phyloP scores from a whole-genome alignment of 805 yeast genomes.

The Priceomyces melissophilus region DNA sequence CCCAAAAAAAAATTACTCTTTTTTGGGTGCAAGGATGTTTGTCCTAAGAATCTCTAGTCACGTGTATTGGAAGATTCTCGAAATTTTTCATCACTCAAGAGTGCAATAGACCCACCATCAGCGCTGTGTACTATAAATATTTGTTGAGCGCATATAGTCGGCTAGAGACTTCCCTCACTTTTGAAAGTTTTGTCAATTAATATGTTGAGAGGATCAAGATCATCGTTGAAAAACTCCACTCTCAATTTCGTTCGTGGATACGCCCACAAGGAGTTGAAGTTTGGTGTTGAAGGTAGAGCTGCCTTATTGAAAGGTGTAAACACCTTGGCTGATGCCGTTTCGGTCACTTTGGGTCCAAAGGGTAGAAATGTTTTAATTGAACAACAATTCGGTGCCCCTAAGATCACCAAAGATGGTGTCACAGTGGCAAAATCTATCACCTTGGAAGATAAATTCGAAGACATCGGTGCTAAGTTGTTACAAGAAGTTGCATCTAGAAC shows the following conservation, averaged over 20 bases:
- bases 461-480: conserved; percentile 90
- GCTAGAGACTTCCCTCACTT: neutral
- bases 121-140: neutral
- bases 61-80: too few relatives aligned
- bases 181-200: conserved; percentile 3
- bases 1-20: too few relatives aligned
- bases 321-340: conserved; percentile 91
- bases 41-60: too few relatives aligned
- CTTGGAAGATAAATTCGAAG: conserved; percentile 87
- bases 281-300: conserved; percentile 97
- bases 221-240: conserved; percentile 37
- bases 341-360: conserved; percentile 95
- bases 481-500: conserved; percentile 98
- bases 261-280: conserved; percentile 89
- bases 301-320: conserved; percentile 92
- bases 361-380: conserved; percentile 96
- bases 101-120: neutral
- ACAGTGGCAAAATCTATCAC: conserved; percentile 88
- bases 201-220: conserved; percentile 51
- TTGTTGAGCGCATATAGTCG: neutral
- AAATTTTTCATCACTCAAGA: neutral
- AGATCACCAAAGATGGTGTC: conserved; percentile 98
- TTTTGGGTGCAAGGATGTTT: too few relatives aligned
- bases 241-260: conserved; percentile 45
- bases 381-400: conserved; percentile 95